A percentile compares a stretch with the other conserved stretches of the same genome.
These are phyloP conservation scores for Lolium multiflorum DNA, from an alignment of 176 grass and related monocot genomes.

Conservation along the genomic window DNA sequence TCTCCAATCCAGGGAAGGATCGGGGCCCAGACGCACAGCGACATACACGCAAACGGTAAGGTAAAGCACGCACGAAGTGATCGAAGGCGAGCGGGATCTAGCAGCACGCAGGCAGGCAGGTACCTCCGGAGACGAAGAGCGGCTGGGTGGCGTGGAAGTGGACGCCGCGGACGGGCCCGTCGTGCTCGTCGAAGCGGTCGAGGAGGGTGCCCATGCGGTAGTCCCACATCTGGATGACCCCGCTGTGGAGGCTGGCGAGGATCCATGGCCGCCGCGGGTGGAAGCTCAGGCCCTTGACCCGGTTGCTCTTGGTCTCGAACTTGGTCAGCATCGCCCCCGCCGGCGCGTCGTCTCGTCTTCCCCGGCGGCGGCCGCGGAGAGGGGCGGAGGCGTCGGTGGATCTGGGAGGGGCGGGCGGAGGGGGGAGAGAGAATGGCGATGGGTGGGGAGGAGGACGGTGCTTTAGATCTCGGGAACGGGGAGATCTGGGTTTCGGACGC, in stretches of 20 bases:
- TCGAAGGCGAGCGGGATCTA: no score
- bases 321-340: constrained; percentile 86
- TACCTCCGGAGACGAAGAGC: constrained; percentile 98
- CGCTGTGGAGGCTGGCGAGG: constrained; percentile 97
- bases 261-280: constrained; percentile 97
- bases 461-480: constrained; percentile 35
- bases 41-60: not conserved
- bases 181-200: constrained; percentile 99
- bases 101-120: no score
- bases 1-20: not conserved
- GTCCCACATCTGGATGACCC: constrained; percentile 99
- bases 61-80: no score
- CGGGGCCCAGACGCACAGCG: not conserved
- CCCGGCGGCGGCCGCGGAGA: constrained; percentile 37
- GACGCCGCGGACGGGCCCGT: constrained; percentile 92
- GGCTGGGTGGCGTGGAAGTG: constrained; percentile 98
- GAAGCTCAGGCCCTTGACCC: constrained; percentile 96
- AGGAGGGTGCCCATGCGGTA: constrained; percentile 99
- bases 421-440: not conserved
- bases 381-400: constrained; percentile 38
- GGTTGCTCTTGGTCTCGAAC: constrained; percentile 99
- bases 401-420: constrained; percentile 21
- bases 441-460: constrained; percentile 6
- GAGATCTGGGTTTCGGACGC: constrained; percentile 21
- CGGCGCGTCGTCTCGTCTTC: not conserved